phyloP scores from a whole-genome alignment of 1,139 yeast genomes.

The Hyphopichia wangnamkhiaoensis region DNA sequence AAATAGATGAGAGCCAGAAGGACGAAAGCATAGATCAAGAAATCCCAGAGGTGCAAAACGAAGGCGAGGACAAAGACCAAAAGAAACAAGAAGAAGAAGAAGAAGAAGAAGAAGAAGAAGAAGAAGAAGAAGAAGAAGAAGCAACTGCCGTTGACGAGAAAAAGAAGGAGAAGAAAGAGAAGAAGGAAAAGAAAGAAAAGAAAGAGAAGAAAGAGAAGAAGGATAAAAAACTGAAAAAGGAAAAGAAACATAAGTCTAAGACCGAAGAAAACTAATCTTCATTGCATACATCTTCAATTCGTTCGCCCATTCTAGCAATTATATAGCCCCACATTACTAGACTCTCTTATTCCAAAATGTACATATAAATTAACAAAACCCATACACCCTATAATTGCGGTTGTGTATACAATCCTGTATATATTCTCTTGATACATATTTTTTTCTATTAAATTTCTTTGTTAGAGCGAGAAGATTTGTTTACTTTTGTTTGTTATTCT shows the following conservation, averaged over 20 bases:
- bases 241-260: constrained; percentile 8
- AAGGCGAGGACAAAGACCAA: constrained; percentile 19
- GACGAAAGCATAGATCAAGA: too few species aligned
- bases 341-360: not conserved
- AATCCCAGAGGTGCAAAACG: constrained; percentile 13
- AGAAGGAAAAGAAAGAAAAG: constrained; percentile 21
- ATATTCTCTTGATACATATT: not conserved
- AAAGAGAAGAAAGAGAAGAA: constrained; percentile 21
- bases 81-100: constrained; percentile 15
- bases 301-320: not conserved
- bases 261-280: not conserved
- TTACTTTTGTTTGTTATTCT: not conserved
- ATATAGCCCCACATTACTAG: not conserved
- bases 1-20: constrained; percentile 17
- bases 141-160: constrained; percentile 28
- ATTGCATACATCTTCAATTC: not conserved
- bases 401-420: too few species aligned
- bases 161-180: constrained; percentile 32
- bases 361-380: not conserved
- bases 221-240: constrained; percentile 15
- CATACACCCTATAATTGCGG: not conserved
- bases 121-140: constrained; percentile 17
- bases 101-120: constrained; percentile 20
- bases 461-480: not conserved
- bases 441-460: not conserved